Evolutionary conservation across 345 rosid species (phyloP), one percentile per base, ranked within the genome.

Genomic region (Clarkia xantiana): DNA sequence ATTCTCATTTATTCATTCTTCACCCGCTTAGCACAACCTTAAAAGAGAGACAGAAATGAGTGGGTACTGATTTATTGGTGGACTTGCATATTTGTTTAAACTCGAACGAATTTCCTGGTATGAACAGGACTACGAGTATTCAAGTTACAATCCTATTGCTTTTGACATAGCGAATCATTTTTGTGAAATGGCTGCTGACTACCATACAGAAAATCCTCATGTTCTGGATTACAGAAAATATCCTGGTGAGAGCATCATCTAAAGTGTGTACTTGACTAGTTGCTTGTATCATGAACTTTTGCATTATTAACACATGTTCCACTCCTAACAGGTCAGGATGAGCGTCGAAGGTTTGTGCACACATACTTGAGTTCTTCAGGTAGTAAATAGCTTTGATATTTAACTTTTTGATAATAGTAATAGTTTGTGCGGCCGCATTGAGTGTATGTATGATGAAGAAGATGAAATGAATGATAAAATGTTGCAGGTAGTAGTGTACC

Each of bases 131-230:
- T 91, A 86, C n/a, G 96, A 91, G 69, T 91, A 86, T 57, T 72
- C 96, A 47, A 75, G 87, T 57, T 86, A 81, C 71, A 91, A 91
- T 61, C 85, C 89, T 54, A 65, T 79, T 52, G 83, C 98, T 51
- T 91, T 67, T 66, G 96, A 91, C 53, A 73, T 91, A 42, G 98
- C 96, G 60, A 91, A 91, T 61, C 98, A 91, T 70, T 91, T 83
- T 60, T 83, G 96, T 29, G 96, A 91, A 71, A 91, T 91, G 98
- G 80, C 84, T 55, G 94, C 91, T 0, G 76, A 91, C 61, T 91
- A 86, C 70, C 98, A 86, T 65, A 71, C 86, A 2, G 98, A 84
- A 43, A 73, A 71, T 17, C 96, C 98, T 55, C 94, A 91, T 66
- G 59, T 81, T 56, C 53, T 86, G 79, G 89, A 91, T 62, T 84